These are phyloP conservation scores for Apiospora pterosperma DNA, from an alignment of 2,329 filamentous ascomycete species.

Conservation along the genomic window DNA sequence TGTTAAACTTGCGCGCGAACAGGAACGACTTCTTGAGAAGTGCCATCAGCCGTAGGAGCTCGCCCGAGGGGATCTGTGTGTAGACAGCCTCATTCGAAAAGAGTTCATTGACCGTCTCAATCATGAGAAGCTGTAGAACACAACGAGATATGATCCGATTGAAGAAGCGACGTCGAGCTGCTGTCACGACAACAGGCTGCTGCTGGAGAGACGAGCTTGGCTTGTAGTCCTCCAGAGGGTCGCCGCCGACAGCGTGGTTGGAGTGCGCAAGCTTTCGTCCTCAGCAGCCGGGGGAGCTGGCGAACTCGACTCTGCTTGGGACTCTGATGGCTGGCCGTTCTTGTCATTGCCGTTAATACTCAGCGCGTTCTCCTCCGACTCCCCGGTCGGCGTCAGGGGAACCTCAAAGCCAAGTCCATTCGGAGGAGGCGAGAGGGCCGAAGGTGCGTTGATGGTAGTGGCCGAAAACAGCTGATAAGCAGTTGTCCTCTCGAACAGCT, in stretches of 20 bases:
- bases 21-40: slow-evolving; percentile 94
- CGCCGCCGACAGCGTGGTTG: slow-evolving; percentile 30
- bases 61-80: slow-evolving; percentile 81
- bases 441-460: slow-evolving; percentile 52
- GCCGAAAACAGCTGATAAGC: slow-evolving; percentile 94
- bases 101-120: slow-evolving; percentile 97
- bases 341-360: slow-evolving; percentile 56
- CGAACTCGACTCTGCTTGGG: slow-evolving; percentile 26
- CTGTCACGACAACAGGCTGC: slow-evolving; percentile 88
- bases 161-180: slow-evolving; percentile 90
- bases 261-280: slow-evolving; percentile 15
- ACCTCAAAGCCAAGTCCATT: slow-evolving; percentile 52
- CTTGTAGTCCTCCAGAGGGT: slow-evolving; percentile 80
- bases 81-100: slow-evolving; percentile 98
- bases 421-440: slow-evolving; percentile 46
- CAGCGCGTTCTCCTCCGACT: slow-evolving; percentile 51
- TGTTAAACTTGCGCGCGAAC: slow-evolving; percentile 96
- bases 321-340: slow-evolving; percentile 31
- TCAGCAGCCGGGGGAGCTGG: slow-evolving; percentile 17
- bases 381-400: slow-evolving; percentile 38
- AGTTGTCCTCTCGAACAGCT: slow-evolving; percentile 91
- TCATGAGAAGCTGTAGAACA: slow-evolving; percentile 96
- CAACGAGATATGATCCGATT: slow-evolving; percentile 99
- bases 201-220: slow-evolving; percentile 74
- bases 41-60: slow-evolving; percentile 88